Evolutionary conservation across 192 early-diverging fungal species (phyloP).

Genomic region (Backusella psychrophila): DNA sequence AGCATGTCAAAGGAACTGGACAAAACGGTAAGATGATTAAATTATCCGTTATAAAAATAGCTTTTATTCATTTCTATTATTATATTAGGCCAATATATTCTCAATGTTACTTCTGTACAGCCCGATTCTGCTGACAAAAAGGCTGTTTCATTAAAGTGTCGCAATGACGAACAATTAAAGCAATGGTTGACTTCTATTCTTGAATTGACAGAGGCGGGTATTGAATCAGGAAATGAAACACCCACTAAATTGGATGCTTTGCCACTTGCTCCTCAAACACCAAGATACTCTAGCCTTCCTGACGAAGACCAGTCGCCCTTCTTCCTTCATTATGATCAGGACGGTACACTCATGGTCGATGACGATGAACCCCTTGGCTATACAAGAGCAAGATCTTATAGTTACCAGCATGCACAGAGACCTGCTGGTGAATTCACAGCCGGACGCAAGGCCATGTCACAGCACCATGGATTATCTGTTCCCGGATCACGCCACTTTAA

Average conservation of each 20-base stretch:
- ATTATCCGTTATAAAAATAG: background rate
- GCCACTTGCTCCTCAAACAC: conserved; percentile 12
- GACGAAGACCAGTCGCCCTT: conserved; percentile 27
- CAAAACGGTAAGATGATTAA: background rate
- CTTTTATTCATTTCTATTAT: background rate
- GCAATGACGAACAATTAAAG: conserved; percentile 87
- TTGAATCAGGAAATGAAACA: background rate
- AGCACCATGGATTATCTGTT: background rate
- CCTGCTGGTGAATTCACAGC: background rate
- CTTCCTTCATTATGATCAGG: conserved; percentile 36
- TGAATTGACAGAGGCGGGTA: background rate
- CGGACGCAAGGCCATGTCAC: background rate
- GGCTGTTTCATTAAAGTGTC: conserved; percentile 84
- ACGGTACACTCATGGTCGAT: conserved; percentile 31
- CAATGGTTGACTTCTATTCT: conserved; percentile 59
- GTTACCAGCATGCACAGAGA: conserved; percentile 9
- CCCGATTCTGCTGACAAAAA: conserved; percentile 67
- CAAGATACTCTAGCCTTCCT: conserved; percentile 11
- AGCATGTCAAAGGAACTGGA: conserved; percentile 3
- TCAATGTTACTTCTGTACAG: conserved; percentile 88
- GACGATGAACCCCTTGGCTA: conserved; percentile 29
- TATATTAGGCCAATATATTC: conserved; percentile 37
- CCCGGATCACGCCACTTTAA: background rate
- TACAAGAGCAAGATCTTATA: background rate
- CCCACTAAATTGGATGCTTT: background rate